A percentile compares a stretch with the other conserved stretches of the same genome.
Conservation (phyloP, 768 basidiomycete genomes). For the Suillus placidus region DNA sequence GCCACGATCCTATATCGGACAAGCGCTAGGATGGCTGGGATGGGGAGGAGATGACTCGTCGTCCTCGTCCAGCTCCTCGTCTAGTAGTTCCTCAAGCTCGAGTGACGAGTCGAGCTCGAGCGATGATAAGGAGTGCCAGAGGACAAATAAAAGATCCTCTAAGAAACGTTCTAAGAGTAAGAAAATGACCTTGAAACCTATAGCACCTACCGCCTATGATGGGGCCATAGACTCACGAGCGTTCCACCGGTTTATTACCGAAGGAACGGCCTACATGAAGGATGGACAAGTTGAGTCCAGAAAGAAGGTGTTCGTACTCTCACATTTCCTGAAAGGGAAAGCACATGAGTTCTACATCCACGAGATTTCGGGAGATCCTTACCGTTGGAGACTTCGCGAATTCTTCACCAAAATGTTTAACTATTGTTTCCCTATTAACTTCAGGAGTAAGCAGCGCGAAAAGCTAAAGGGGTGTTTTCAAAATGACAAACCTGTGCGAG, state of each 20-base stretch:
- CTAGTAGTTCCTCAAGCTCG: too few relatives aligned
- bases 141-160: background rate
- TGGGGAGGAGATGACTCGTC: background rate
- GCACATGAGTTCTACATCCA: conserved; percentile 38
- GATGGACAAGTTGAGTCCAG: conserved; percentile 19
- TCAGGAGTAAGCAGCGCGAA: conserved; percentile 24
- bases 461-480: conserved; percentile 30
- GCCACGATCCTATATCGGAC: background rate
- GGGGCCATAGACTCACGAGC: conserved; percentile 23
- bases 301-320: conserved; percentile 25
- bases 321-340: conserved; percentile 33
- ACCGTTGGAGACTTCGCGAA: conserved; percentile 29
- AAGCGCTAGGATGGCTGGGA: background rate
- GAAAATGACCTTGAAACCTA: conserved; percentile 22
- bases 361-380: conserved; percentile 26
- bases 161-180: background rate
- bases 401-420: conserved; percentile 40
- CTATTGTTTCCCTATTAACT: conserved; percentile 38
- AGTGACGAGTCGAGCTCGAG: background rate
- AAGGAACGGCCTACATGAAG: conserved; percentile 26
- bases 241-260: conserved; percentile 32
- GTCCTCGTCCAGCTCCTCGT: background rate
- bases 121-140: too few relatives aligned
- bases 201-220: conserved; percentile 29
- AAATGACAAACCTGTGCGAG: conserved; percentile 28